phyloP scores from a whole-genome alignment of 805 yeast genomes.

The Kuraishia cidri region DNA sequence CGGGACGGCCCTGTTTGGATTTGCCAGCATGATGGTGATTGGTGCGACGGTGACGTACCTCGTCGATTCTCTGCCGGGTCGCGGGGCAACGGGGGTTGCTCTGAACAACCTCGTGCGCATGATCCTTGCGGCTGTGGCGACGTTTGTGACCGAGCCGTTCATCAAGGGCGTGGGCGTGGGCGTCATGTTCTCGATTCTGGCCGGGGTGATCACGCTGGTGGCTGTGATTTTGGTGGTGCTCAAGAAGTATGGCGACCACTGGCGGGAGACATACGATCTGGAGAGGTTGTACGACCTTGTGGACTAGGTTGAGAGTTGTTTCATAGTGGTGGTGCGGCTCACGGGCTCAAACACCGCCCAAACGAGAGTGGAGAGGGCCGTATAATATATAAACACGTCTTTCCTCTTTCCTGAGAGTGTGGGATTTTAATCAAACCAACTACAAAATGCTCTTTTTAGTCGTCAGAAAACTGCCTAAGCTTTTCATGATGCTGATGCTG shows the following conservation, averaged over 20 bases:
- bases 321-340: too few relatives aligned
- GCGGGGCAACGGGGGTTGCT: slow-evolving; percentile 87
- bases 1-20: slow-evolving; percentile 77
- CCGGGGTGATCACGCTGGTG: slow-evolving; percentile 42
- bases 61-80: slow-evolving; percentile 79
- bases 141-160: slow-evolving; percentile 69
- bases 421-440: not conserved
- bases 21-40: slow-evolving; percentile 76
- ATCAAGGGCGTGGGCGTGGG: slow-evolving; percentile 63
- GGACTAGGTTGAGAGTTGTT: slow-evolving; percentile 14
- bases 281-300: slow-evolving; percentile 46
- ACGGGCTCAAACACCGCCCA: too few relatives aligned
- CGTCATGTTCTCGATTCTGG: slow-evolving; percentile 55
- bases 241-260: slow-evolving; percentile 46
- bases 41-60: slow-evolving; percentile 76
- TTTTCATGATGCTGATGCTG: slow-evolving; percentile 28
- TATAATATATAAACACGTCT: too few relatives aligned
- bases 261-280: slow-evolving; percentile 57
- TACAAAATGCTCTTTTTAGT: not conserved
- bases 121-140: slow-evolving; percentile 65
- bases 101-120: slow-evolving; percentile 69
- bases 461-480: slow-evolving; percentile 23
- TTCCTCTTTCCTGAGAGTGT: too few relatives aligned
- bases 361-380: too few relatives aligned
- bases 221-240: slow-evolving; percentile 33